Evolutionary conservation across 192 early-diverging fungal species (phyloP).

Genomic region (Umbelopsis sp.): DNA sequence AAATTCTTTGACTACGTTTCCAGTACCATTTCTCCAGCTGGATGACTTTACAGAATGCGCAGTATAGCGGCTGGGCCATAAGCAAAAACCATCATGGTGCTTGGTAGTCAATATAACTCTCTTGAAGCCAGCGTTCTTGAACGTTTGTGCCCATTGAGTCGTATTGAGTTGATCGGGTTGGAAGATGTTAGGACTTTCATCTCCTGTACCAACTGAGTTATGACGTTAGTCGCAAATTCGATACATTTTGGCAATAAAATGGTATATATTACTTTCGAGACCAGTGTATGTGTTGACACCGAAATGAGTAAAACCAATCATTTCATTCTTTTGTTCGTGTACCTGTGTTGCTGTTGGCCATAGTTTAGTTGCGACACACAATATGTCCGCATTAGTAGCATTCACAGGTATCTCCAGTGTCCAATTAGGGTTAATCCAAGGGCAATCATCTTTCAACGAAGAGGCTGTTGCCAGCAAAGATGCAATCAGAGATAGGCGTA

Average conservation of each 20-base stretch:
- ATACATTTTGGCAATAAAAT: not conserved
- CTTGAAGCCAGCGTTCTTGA: conserved; percentile 3
- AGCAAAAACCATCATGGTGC: conserved; percentile 12
- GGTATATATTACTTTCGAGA: not conserved
- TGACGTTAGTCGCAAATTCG: not conserved
- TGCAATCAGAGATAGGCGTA: not conserved
- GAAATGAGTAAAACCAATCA: conserved; percentile 10
- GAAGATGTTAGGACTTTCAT: conserved; percentile 1
- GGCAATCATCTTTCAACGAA: not conserved
- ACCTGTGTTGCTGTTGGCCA: not conserved
- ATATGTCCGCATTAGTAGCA: not conserved
- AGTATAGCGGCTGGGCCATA: conserved; percentile 8
- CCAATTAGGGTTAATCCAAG: not conserved
- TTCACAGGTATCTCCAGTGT: conserved; percentile 1
- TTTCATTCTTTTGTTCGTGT: conserved; percentile 12
- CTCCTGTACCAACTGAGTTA: not conserved
- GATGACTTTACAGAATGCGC: not conserved
- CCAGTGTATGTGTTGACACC: not conserved
- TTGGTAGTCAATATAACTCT: conserved; percentile 1
- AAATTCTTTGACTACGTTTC: conserved; percentile 4
- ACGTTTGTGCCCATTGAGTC: conserved; percentile 9
- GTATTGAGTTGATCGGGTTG: conserved; percentile 6
- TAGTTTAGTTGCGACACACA: not conserved
- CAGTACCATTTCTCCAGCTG: conserved; percentile 8
- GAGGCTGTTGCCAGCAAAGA: not conserved